These are phyloP conservation scores for Haplosporangium sp. DNA, from an alignment of 371 early-diverging fungal genomes.

Conservation along the genomic window DNA sequence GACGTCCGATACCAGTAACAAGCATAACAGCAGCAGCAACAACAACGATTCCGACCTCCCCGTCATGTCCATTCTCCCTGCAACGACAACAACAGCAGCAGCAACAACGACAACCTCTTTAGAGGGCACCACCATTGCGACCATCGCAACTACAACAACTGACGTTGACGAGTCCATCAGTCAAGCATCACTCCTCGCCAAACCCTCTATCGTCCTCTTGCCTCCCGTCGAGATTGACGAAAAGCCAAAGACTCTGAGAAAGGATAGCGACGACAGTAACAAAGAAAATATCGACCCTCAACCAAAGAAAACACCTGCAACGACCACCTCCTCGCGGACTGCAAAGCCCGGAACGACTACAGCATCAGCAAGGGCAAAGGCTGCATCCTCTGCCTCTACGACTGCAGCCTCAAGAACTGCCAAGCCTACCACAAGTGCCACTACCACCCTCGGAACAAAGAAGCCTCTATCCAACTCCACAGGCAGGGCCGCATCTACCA, in stretches of 20 bases:
- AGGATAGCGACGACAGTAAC: background rate
- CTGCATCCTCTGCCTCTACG: background rate
- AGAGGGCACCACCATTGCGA: background rate
- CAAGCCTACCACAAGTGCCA: conserved; percentile 10
- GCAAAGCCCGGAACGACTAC: background rate
- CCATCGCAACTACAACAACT: background rate
- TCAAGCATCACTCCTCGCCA: background rate
- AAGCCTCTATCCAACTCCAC: conserved; percentile 10
- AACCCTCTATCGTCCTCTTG: conserved; percentile 18
- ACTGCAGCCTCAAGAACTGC: too few species aligned
- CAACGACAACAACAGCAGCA: background rate
- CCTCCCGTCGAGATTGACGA: conserved; percentile 34
- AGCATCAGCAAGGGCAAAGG: conserved; percentile 3
- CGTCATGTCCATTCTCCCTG: background rate
- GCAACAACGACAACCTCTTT: background rate
- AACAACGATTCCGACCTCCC: background rate
- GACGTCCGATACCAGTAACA: background rate
- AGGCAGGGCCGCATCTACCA: conserved; percentile 10
- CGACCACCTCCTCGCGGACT: conserved; percentile 2
- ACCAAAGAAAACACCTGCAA: background rate
- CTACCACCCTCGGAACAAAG: conserved; percentile 7
- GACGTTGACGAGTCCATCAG: background rate
- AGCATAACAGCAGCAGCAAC: background rate
- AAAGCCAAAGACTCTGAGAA: background rate
- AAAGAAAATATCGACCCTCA: conserved; percentile 30